Conservation (phyloP, 257 asterid genomes). For the Primulina huaijiensis region DNA sequence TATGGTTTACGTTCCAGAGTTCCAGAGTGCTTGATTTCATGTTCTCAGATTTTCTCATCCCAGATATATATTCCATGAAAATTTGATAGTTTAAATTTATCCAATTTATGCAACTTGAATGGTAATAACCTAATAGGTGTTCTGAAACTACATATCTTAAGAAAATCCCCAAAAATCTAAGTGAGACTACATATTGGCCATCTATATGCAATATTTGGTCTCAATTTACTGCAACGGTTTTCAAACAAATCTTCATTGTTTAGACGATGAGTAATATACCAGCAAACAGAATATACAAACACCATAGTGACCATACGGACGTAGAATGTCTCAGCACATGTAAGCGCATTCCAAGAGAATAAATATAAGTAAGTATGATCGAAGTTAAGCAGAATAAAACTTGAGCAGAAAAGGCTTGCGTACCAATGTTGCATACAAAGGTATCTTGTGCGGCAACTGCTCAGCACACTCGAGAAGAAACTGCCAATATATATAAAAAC, state of each 20-base stretch:
- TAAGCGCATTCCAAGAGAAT: too few relatives aligned
- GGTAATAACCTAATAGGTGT: not conserved
- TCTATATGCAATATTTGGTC: too few relatives aligned
- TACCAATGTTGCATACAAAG: too few relatives aligned
- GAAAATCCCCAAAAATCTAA: not conserved
- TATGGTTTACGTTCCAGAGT: not conserved
- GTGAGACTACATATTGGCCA: not conserved
- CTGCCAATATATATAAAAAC: conserved; percentile 54
- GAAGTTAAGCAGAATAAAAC: too few relatives aligned
- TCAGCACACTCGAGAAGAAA: conserved; percentile 93
- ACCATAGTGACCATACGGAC: too few relatives aligned
- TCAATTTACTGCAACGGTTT: too few relatives aligned
- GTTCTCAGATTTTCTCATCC: not conserved
- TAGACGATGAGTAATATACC: too few relatives aligned
- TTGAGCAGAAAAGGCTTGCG: too few relatives aligned
- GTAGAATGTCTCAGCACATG: too few relatives aligned
- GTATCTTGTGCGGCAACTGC: conserved; percentile 97
- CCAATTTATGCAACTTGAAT: not conserved
- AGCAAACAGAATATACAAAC: too few relatives aligned
- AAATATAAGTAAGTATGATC: too few relatives aligned
- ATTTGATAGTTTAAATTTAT: not conserved
- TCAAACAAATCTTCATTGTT: too few relatives aligned
- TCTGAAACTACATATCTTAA: not conserved
- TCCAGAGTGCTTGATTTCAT: not conserved
- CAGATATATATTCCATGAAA: not conserved